Evolutionary conservation across 345 rosid genomes (phyloP).

Genomic region (Lepidium didymum): DNA sequence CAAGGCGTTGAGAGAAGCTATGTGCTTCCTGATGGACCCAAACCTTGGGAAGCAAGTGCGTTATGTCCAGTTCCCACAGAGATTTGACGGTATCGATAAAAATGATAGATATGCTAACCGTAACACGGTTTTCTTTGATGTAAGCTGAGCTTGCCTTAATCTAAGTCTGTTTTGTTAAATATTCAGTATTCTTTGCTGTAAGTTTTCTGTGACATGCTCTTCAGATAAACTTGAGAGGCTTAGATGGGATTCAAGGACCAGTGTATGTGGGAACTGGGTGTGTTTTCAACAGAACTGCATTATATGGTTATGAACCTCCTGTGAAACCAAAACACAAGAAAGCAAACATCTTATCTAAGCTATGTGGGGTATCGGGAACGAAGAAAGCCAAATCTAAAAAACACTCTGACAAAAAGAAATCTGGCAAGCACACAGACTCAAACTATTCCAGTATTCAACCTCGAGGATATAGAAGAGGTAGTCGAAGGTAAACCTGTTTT

Average conservation of each 20-base stretch:
- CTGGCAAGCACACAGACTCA: conserved; percentile 70
- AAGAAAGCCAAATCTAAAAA: conserved; percentile 65
- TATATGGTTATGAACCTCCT: conserved; percentile 95
- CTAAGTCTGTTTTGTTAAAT: not conserved
- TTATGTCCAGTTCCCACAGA: conserved; percentile 92
- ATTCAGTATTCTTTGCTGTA: not conserved
- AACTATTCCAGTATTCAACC: conserved; percentile 73
- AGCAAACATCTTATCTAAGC: conserved; percentile 61
- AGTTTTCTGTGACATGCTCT: conserved; percentile 2
- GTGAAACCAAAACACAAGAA: conserved; percentile 72
- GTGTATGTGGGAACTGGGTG: conserved; percentile 98
- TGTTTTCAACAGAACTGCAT: conserved; percentile 87
- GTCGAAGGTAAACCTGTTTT: conserved; percentile 60
- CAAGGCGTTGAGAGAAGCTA: conserved; percentile 90
- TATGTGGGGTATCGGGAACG: conserved; percentile 77
- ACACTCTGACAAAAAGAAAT: conserved; percentile 72
- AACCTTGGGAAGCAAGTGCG: conserved; percentile 82
- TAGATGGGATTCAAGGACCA: conserved; percentile 97
- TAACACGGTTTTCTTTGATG: conserved; percentile 92
- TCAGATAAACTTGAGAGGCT: conserved; percentile 91
- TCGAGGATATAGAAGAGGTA: conserved; percentile 93
- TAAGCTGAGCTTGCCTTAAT: conserved; percentile 32
- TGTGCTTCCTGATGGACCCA: conserved; percentile 96
- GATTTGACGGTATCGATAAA: conserved; percentile 89
- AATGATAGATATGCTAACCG: conserved; percentile 87